Evolutionary conservation across 495 filamentous ascomycete genomes (phyloP), one percentile per base, ranked within the genome.

Genomic region (Trichoderma orchidacearum): DNA sequence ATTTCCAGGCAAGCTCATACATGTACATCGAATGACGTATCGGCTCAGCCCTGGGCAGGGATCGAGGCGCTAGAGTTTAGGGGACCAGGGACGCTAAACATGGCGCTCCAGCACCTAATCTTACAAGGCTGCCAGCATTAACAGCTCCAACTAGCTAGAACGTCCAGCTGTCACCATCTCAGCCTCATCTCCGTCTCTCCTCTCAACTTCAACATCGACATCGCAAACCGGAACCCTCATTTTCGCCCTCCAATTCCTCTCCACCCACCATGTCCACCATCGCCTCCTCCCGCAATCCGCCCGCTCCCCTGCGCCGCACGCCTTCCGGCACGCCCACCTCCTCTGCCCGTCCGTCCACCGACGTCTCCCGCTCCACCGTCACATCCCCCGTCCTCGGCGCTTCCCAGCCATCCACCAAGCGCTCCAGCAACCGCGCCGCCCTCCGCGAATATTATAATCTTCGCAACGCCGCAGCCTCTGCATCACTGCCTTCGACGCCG

Each of bases 361-460:
- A 92, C 60, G 68, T 66, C 55, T 65, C 76, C n/a, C 79, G 77
- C 59, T 81, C 80, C 9, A 59, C 72, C 41, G 65, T 71, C 9
- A 63, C 69, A 57, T 69, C 80, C 61, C 66, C 30, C 31, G 32
- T 55, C 31, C 23, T 48, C 21, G 18, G 56, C 75, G 70, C 59
- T 68, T 65, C 54, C 70, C 55, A 76, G 54, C 73, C 78, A 29
- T 74, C 80, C 34, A 66, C 71, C 57, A 72, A 65, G 58, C 75
- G 72, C 55, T 58, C 62, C 54, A 48, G n/a, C 41, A 78, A 74
- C 61, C 86, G 92, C 61, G 79, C 86, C 34, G 93, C 93, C 17
- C 80, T 98, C 15, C 85, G 93, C 57, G 89, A 95, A 62, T 97
- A 96, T 75, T 98, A 97, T 71, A 88, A 89, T 61, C 79, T 97